Evolutionary conservation across 805 yeast species (phyloP).

Genomic region (Yarrowia sp.): DNA sequence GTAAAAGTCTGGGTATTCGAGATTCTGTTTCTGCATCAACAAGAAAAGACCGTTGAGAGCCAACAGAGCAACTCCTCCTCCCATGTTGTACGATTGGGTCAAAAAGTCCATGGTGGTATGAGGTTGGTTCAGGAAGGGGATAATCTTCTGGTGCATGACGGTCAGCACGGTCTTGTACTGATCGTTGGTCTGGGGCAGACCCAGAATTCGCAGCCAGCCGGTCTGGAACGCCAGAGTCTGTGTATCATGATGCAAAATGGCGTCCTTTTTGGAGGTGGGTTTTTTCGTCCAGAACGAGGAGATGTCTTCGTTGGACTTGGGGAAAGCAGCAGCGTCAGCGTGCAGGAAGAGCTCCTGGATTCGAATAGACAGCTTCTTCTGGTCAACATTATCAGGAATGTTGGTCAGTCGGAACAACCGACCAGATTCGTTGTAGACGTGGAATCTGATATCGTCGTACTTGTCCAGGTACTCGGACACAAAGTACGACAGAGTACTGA

Average conservation of each 20-base stretch:
- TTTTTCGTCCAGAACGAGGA: constrained; percentile 25
- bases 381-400: constrained; percentile 12
- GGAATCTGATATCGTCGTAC: constrained; percentile 76
- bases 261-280: constrained; percentile 22
- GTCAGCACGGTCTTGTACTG: constrained; percentile 70
- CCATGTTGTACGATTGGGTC: constrained; percentile 72
- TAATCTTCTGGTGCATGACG: constrained; percentile 75
- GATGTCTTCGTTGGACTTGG: constrained; percentile 31
- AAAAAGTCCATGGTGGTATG: constrained; percentile 87
- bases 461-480: constrained; percentile 49
- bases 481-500: constrained; percentile 53
- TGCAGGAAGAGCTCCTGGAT: constrained; percentile 30
- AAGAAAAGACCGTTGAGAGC: constrained; percentile 86
- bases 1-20: constrained; percentile 91
- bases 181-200: constrained; percentile 44
- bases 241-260: constrained; percentile 31
- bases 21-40: constrained; percentile 72
- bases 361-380: constrained; percentile 27
- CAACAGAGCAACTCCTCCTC: constrained; percentile 63
- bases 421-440: constrained; percentile 57
- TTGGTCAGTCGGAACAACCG: constrained; percentile 26
- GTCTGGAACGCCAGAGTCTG: constrained; percentile 68
- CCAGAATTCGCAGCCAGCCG: constrained; percentile 58
- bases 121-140: constrained; percentile 77
- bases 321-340: constrained; percentile 28